These are phyloP conservation scores for Chlorella ohadii DNA, from an alignment of 139 green algal genomes.

Conservation along the genomic window DNA sequence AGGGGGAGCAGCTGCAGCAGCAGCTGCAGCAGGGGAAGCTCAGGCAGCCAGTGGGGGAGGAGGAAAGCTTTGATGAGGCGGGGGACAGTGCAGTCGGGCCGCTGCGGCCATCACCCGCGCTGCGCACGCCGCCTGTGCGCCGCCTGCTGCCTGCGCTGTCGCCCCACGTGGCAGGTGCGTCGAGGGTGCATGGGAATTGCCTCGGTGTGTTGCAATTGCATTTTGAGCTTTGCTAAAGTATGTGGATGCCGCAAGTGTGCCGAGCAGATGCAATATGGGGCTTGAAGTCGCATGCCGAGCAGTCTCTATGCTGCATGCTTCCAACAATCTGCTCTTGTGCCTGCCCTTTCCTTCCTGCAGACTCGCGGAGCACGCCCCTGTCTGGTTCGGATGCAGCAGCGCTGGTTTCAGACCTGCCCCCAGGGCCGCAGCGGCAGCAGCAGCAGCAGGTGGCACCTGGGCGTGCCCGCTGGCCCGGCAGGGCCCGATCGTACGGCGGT, in stretches of 20 bases:
- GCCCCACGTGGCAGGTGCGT: neutral
- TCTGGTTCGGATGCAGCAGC: neutral
- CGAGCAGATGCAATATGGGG: too few species aligned
- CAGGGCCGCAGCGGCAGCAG: neutral
- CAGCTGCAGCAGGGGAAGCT: neutral
- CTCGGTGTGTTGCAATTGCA: too few species aligned
- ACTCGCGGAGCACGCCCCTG: neutral
- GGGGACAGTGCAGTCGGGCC: neutral
- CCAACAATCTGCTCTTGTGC: too few species aligned
- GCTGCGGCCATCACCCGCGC: neutral
- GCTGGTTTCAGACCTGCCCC: neutral
- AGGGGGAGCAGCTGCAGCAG: neutral
- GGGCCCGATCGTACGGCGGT: too few species aligned
- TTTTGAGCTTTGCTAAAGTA: too few species aligned
- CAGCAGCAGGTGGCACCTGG: neutral
- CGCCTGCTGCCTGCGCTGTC: slow-evolving; percentile 13
- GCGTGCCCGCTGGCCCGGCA: neutral
- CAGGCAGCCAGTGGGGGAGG: neutral
- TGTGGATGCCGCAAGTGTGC: too few species aligned
- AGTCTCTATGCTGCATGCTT: too few species aligned
- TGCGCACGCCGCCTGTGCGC: neutral
- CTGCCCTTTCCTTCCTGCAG: neutral
- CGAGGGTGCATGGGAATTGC: too few species aligned
- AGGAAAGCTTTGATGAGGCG: neutral
- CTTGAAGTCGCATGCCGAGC: too few species aligned